Evolutionary conservation across 2,329 filamentous ascomycete genomes (phyloP), one percentile per base, ranked within the genome.

Genomic region (Cytospora leucostoma): DNA sequence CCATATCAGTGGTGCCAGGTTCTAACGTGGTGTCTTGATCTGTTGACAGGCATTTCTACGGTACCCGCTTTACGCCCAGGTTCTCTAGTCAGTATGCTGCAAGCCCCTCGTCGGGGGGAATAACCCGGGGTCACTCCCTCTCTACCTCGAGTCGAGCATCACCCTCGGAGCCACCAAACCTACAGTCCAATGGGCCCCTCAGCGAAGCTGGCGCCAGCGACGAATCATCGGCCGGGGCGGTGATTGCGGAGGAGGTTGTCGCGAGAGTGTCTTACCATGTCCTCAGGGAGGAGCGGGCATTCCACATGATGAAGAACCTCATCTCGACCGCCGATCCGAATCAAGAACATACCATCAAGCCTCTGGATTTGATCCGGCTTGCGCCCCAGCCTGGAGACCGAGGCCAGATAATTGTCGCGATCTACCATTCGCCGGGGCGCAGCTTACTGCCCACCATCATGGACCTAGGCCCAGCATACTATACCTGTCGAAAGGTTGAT

Each of bases 221-320:
- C 19, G 64, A 66, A 21, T 74, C 59, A 73, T 75, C 34, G 71
- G 71, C 51, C 68, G 76, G 81, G 66, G 79, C 81, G 50, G 84
- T 83, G 65, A 71, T 85, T 52, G 88, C 86, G 75, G 82, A 87
- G 66, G 83, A 84, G 8, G 88, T 97, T 7, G 81, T 97, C 34
- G 94, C 93, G 51, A 88, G 92, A 27, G 82, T 97, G 52, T 97
- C 93, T 0, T 88, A 86, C 66, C 92, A 97, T 76, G 84, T 89
- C 17, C 80, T 97, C 59, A 87, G 93, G 8, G 86, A 97, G 69
- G 93, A 98, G 78, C 84, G 93, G 66, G 89, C 94, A 63, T 97
- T 90, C 71, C 91, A 96, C 70, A 90, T 95, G 68, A 86, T 88
- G 71, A 92, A 90, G 75, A 86, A 82, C 65, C 80, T 97, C 56